Base-by-base conservation (phyloP, 495 filamentous ascomycete species). In the Hypoxylon intermedium region DNA sequence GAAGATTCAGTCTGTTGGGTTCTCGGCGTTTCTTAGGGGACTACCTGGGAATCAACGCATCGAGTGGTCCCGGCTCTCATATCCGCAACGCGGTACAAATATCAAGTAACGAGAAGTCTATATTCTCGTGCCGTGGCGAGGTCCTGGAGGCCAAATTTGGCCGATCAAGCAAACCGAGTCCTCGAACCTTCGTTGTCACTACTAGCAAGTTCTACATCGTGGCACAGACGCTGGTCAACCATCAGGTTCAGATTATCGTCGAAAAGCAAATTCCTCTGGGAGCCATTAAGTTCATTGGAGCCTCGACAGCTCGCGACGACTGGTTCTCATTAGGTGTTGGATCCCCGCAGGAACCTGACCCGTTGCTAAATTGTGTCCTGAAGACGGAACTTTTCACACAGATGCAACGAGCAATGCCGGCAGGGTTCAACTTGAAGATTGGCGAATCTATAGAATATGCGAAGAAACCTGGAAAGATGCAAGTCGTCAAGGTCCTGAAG, bases 371-470 rank as follows among this genome's bases (percentile, higher is more conserved):
- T 73, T 99, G 95, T 69, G 77, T 96, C 23, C 87, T 99, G 72
- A 99, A 99, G 79, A 98, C 93, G 0, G 95, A 99, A 67, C 88
- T 99, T 65, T 94, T 97, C 70, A 96, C 92, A 6, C 92, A 97
- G 43, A 84, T 98, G 65, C 83, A 84, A 69, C 82, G 79, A 36
- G 84, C 80, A 31, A 86, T 91, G 72, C 90, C 88, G 0, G 93
- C 89, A 9, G 84, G 88, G 6, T 79, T 94, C 67, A 89, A 89
- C 68, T 71, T 98, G 52, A 91, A 89, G 78, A 90, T 98, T 54
- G 84, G 77, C 12, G 86, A 93, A 24, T 82, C 82, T 1, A 93
- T 99, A 69, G 91, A 97, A 70, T 99, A 94, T 73, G 92, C 93
- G 67, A 99, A 98, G 83, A 99, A 99, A 77, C 95, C 95, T 2